phyloP scores from a whole-genome alignment of 352 stramenopile species.

The Pythium guiyangense region DNA sequence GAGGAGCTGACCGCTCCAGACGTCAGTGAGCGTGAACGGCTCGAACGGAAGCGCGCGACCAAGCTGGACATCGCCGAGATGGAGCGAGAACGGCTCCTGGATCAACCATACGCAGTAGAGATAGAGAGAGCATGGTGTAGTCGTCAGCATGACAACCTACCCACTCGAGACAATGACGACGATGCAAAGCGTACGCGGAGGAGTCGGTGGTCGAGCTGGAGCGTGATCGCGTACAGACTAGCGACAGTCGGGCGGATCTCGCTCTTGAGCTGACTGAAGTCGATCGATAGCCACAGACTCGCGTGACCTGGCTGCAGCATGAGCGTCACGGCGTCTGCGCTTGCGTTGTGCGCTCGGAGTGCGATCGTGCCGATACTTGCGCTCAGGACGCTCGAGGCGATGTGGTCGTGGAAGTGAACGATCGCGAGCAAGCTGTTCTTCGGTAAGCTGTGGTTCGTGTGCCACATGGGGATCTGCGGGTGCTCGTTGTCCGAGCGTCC shows the following conservation, averaged over 20 bases:
- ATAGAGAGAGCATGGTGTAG: background rate
- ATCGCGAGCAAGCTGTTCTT: background rate
- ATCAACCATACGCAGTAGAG: too few species aligned
- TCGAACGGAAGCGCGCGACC: background rate
- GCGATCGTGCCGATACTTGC: background rate
- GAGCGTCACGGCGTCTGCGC: background rate
- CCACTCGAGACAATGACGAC: background rate
- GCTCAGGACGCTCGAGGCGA: background rate
- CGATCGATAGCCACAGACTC: constrained; percentile 1
- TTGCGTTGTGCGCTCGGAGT: background rate
- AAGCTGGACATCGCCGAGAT: constrained; percentile 6
- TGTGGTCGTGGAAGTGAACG: constrained; percentile 2
- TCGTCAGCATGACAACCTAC: background rate
- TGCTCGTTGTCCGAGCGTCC: background rate
- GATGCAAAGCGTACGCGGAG: constrained; percentile 5
- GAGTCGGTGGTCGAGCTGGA: constrained; percentile 8
- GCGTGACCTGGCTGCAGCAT: background rate
- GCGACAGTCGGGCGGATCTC: background rate
- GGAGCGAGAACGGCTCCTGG: constrained; percentile 3
- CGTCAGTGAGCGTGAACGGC: constrained; percentile 9
- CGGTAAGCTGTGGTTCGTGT: background rate
- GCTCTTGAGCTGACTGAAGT: constrained; percentile 5
- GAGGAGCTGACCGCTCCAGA: constrained; percentile 18
- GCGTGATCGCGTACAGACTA: constrained; percentile 4
- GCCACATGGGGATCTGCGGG: constrained; percentile 4